Evolutionary conservation across 2,329 filamentous ascomycete genomes (phyloP), one percentile per base, ranked within the genome.

Genomic region (Trichoderma sp.): DNA sequence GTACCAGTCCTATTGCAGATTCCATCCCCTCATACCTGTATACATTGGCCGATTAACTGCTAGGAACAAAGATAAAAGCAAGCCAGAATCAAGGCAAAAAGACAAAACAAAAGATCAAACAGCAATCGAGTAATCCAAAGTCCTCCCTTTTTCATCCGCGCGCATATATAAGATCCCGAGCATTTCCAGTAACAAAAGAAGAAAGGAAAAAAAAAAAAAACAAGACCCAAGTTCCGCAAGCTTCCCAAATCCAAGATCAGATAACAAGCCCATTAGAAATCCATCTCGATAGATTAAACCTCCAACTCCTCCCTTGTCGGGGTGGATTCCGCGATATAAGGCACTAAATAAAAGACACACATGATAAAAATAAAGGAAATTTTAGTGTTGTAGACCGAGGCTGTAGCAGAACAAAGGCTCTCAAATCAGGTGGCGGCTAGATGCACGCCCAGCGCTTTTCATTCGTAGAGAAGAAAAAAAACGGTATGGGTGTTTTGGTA

Each of bases 401-500:
- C 34, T 56, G n/a, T 37, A 14, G 18, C 24, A 54, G 18, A 28
- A 24, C 8, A 59, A 39, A 43, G 13, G 2, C 16, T 34, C 55
- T 54, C 32, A 43, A 58, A 28, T 32, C 56, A 32, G 46, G 32
- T 18, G 49, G 43, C 32, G 21, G 43, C 14, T 60, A 43, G 37
- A 64, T 58, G 49, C 34, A 26, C 32, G 51, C 59, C 58, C 46
- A 59, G 26, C 43, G 59, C 43, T 58, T 56, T 66, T 59, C n/a
- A 11, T 11, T 18, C 21, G 16, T 46, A 46, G 54, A 32, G 68
- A 71, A n/a, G 18, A 43, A 43, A n/a, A 43, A n/a, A 43, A 43
- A n/a, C 18, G 39, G 14, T n/a, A 18, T 43, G n/a, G 72, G 74
- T 73, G n/a, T 49, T 24, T 49, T 49, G 75, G 74, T 75, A 77